These are phyloP conservation scores for Oryza meyeriana DNA, from an alignment of 176 grass and related monocot genomes.

Conservation along the genomic window DNA sequence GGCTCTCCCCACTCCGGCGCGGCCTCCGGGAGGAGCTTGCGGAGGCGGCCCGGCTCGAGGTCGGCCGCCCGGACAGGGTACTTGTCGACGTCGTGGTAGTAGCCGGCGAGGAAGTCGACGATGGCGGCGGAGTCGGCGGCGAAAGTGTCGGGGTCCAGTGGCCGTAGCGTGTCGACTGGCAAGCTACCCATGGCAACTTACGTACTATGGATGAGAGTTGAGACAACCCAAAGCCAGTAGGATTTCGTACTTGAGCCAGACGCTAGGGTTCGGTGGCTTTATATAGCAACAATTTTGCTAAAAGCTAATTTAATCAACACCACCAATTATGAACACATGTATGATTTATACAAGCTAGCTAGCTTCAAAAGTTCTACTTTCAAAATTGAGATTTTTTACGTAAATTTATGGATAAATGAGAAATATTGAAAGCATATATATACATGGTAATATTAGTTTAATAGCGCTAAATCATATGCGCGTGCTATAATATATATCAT, in stretches of 20 bases:
- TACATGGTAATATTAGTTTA: too few relatives aligned
- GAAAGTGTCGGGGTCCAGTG: constrained; percentile 36
- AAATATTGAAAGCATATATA: too few relatives aligned
- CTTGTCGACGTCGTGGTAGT: constrained; percentile 42
- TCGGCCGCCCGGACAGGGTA: constrained; percentile 34
- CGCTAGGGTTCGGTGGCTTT: not conserved
- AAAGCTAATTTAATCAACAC: too few relatives aligned
- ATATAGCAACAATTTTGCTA: not conserved
- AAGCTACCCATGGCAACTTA: constrained; percentile 40
- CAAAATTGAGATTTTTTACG: too few relatives aligned
- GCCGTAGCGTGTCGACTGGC: not conserved
- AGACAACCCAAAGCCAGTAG: not conserved
- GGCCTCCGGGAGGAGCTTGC: constrained; percentile 26
- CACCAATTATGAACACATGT: too few relatives aligned
- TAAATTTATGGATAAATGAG: too few relatives aligned
- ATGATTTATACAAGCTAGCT: too few relatives aligned
- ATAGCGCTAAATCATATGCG: too few relatives aligned
- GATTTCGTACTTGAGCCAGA: not conserved
- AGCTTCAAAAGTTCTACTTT: too few relatives aligned
- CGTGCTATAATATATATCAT: too few relatives aligned
- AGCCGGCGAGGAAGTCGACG: constrained; percentile 42
- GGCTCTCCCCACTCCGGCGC: constrained; percentile 34
- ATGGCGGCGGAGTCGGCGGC: constrained; percentile 11
- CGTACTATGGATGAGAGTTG: not conserved
- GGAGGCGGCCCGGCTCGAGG: constrained; percentile 43